Evolutionary conservation across 1,139 yeast genomes (phyloP).

Genomic region (Suhomyces chickasaworum): DNA sequence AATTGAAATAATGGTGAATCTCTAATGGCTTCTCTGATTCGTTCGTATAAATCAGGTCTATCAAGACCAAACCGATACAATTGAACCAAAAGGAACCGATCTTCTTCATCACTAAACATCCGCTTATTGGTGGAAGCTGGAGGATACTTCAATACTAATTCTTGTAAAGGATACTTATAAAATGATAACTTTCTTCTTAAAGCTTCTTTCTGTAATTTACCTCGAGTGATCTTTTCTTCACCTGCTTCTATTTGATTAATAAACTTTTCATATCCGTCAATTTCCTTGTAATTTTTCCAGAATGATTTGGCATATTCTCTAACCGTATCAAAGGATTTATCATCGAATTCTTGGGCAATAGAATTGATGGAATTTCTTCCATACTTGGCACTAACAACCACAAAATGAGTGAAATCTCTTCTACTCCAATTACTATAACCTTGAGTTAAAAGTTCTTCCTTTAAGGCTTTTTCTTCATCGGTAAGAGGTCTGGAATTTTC

Average conservation of each 20-base stretch:
- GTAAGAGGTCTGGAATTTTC: constrained; percentile 66
- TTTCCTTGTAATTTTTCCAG: constrained; percentile 64
- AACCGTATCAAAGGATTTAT: constrained; percentile 68
- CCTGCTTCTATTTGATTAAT: constrained; percentile 72
- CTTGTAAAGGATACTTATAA: constrained; percentile 66
- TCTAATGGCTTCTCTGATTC: constrained; percentile 61
- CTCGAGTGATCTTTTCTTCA: constrained; percentile 64
- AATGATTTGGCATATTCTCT: constrained; percentile 65
- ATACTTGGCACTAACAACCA: constrained; percentile 60
- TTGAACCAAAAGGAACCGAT: constrained; percentile 66
- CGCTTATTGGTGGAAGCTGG: constrained; percentile 58
- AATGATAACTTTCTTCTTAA: constrained; percentile 63
- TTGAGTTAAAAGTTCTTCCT: constrained; percentile 53
- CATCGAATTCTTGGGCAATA: constrained; percentile 65
- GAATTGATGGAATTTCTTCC: constrained; percentile 66
- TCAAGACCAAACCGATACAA: constrained; percentile 68
- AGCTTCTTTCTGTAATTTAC: constrained; percentile 65
- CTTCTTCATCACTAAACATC: constrained; percentile 73
- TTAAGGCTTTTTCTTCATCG: constrained; percentile 63
- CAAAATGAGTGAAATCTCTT: constrained; percentile 69
- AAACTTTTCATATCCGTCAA: constrained; percentile 73
- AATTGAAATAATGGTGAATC: constrained; percentile 64
- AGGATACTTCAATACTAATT: constrained; percentile 60
- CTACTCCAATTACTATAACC: constrained; percentile 73
- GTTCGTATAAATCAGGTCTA: constrained; percentile 63